Percentiles rank a stretch among this genome's conserved stretches.
Conservation (phyloP, 1,139 yeast species). For the Geotrichum cucujoidarum region DNA sequence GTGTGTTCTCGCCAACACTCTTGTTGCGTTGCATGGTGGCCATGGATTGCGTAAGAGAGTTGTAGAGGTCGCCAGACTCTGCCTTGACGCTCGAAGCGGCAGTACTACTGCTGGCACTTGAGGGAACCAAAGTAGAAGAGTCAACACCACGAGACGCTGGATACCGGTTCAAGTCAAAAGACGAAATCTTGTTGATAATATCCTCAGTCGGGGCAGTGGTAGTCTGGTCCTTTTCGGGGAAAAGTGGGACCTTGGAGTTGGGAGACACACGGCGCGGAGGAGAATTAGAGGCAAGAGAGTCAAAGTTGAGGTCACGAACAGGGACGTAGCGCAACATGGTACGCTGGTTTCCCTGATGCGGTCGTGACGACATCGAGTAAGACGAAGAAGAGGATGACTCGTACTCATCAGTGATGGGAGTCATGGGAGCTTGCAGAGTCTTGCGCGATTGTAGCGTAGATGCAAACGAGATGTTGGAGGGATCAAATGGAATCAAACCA, state of each 20-base stretch:
- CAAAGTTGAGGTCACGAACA: conserved; percentile 12
- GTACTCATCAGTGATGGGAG: conserved; percentile 9
- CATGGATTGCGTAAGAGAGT: conserved; percentile 1
- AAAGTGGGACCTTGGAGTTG: conserved; percentile 8
- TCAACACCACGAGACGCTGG: neutral
- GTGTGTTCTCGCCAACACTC: conserved; percentile 8
- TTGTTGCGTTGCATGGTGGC: conserved; percentile 10
- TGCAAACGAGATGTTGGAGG: conserved; percentile 1
- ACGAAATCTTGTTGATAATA: conserved; percentile 7
- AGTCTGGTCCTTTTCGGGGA: conserved; percentile 2
- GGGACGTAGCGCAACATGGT: conserved; percentile 9
- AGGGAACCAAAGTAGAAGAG: neutral
- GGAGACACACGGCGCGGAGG: conserved; percentile 11
- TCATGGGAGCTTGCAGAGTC: neutral
- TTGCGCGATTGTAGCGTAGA: neutral
- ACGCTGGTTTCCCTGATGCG: neutral
- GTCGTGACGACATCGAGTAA: neutral
- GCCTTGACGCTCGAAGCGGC: neutral
- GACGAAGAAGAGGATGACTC: conserved; percentile 10
- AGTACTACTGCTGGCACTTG: neutral
- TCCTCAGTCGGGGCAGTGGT: conserved; percentile 2
- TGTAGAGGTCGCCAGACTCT: neutral
- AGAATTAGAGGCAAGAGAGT: conserved; percentile 8
- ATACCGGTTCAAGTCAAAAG: conserved; percentile 16
- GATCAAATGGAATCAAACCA: conserved; percentile 18